Base-by-base conservation (phyloP, 257 asterid genomes). In the Pogostemon cablin region DNA sequence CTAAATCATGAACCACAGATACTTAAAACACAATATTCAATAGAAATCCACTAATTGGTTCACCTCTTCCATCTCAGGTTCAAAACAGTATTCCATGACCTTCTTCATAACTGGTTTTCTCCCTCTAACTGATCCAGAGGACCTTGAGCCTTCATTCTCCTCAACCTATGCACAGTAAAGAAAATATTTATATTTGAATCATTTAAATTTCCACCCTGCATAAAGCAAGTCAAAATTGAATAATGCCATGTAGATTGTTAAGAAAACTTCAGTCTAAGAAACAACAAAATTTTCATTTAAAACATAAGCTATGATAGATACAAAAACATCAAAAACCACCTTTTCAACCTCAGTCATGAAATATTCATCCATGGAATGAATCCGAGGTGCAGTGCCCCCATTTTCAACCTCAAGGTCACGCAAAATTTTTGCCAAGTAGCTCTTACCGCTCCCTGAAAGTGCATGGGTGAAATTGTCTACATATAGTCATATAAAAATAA, bases 21-120 rank as follows among this genome's bases (percentile, higher is more conserved):
- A 62, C 63, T 10, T 39, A 61, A 71, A 65, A 59, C 55, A 44
- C 38, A 56, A 47, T 53, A 17, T 53, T 73, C 66, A 79, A 41
- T 53, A 32, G 41, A 80, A 42, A 47, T 71, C 3, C 48, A 59
- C 42, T 58, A 10, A 48, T 69, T 64, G 38, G 37, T 20, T 80
- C 78, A 95, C 98, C 99, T 95, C 98, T 84, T 89, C 99, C 99
- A 95, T 91, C 83, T 95, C 99, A 79, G 98, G 97, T 83, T 95
- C 99, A 63, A 85, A 95, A 78, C 90, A 88, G 82, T 89, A 95
- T 75, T 95, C 99, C 80, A 95, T 87, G 78, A 86, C 92, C 82
- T 73, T 90, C 88, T 84, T 90, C 25, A 57, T 78, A 56, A 68
- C 80, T 34, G 80, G 75, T 72, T 82, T 95, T 81, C 80, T 95